A percentile compares a stretch with the other conserved stretches of the same genome.
phyloP scores from a whole-genome alignment of 108 stramenopile genomes.

The Heterococcus sp. region DNA sequence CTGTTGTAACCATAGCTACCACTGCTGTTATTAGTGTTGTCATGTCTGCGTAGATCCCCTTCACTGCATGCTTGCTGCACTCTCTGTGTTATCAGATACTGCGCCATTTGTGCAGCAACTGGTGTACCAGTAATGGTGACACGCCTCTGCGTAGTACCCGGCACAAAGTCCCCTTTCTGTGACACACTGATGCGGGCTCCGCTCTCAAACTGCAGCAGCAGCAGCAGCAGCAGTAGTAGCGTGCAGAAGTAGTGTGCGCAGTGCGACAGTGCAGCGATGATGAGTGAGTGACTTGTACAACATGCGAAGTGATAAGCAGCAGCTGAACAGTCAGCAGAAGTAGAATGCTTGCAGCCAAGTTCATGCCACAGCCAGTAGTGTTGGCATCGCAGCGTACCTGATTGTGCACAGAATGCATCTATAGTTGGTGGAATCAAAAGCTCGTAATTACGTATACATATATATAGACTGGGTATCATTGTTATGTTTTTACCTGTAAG shows the following conservation, averaged over 20 bases:
- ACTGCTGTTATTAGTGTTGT: too few species aligned
- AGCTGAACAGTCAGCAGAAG: too few species aligned
- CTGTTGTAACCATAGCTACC: too few species aligned
- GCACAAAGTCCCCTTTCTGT: constrained; percentile 37
- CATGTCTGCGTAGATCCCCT: too few species aligned
- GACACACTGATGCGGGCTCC: constrained; percentile 44
- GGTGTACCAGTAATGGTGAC: constrained; percentile 35
- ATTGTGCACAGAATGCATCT: background rate
- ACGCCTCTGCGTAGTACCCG: constrained; percentile 34
- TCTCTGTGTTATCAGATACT: constrained; percentile 23
- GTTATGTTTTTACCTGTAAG: background rate
- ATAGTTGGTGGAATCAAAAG: background rate
- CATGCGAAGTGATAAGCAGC: background rate
- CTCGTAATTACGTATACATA: background rate
- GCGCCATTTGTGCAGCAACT: constrained; percentile 30
- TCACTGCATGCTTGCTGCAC: background rate
- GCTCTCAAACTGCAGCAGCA: constrained; percentile 23
- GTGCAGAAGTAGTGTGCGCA: background rate
- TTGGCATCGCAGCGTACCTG: background rate
- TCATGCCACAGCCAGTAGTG: background rate
- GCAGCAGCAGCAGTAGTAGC: constrained; percentile 16
- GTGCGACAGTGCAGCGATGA: background rate
- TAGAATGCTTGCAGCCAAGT: too few species aligned
- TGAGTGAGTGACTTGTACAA: background rate
- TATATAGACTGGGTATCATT: background rate